Evolutionary conservation across 306 rosid species (phyloP), one percentile per base, ranked within the genome.

Genomic region (Trifolium pratense): DNA sequence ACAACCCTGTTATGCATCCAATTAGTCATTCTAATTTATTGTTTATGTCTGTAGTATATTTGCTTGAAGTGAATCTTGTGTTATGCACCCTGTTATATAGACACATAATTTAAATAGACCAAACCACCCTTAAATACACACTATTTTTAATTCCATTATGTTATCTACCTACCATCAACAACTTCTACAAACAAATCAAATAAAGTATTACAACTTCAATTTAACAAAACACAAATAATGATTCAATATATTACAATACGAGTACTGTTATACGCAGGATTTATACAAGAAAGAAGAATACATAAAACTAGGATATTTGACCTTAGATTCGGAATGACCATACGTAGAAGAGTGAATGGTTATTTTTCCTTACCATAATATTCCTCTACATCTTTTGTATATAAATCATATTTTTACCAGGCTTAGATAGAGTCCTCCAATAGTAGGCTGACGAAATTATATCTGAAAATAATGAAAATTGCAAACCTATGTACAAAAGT

Each of bases 391-490:
- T 10, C 61, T 68, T 39, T 6, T 57, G n/a, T 4, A 71, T 26
- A 20, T 25, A 75, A 6, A 69, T 43, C 70, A 68, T 68, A 0
- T 17, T 51, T 60, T 26, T 39, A 21, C 18, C 5, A 0, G 77
- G 66, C 72, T 52, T 62, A 39, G 72, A 78, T 0, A 51, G 34
- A 29, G 13, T 37, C 49, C 16, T 62, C 10, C 71, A 51, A 13
- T 49, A 29, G 53, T 55, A 84, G 7, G 81, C 77, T 12, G 91
- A 82, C 46, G 43, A 45, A 7, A 83, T 66, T 23, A 55, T 55
- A 55, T 55, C 61, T 73, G 34, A 12, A 68, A 72, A 42, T 0
- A 82, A 65, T 1, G 65, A 58, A 68, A 11, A 80, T 6, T 79
- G 78, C 32, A 82, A 31, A 39, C 32, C 8, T 13, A 43, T 34